Base-by-base conservation (phyloP, 805 yeast genomes). In the Debaryomyces castellii region DNA sequence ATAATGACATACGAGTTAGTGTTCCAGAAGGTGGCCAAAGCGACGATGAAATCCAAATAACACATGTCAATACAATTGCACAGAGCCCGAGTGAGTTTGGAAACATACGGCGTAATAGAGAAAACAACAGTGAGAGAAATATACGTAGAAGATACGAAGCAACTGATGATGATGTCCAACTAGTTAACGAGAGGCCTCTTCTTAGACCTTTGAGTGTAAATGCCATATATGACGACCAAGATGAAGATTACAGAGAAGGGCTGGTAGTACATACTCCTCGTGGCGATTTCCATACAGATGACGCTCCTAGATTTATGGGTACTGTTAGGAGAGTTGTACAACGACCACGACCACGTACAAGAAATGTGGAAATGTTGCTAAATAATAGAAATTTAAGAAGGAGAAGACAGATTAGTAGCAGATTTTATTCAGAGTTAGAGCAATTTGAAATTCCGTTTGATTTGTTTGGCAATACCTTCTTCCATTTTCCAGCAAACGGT, bases 121-220 rank as follows among this genome's bases (percentile, higher is more conserved):
- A 11, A 4, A 16, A 12, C 14, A 20, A 16, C 14, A 24, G 25
- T 20, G 42, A 14, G 36, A 40, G 37, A 40, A 37, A 37, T 33
- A n/a, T 12, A 9, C 34, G 50, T n/a, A 43, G 50, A 24, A 24
- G 55, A 39, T 23, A 25, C 33, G 51, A 45, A 17, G 54, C 58
- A 32, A 63, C 24, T 7, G 55, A 58, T 39, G 57, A 58, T 39
- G 65, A 60, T 18, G 46, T 62, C 9, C 50, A 58, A 47, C 54
- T 62, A 17, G 34, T 60, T 12, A 55, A 59, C 40, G 64, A 59
- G 39, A 46, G 62, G 12, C 58, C 62, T 11, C 20, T 43, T 16
- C 32, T 43, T 8, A 39, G 46, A 24, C 46, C 39, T 14, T 20
- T 43, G 11, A 39, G 40, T 21, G 34, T 20, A 30, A 30, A 16